Conservation (phyloP, 2,329 filamentous ascomycete species). For the Aotearoamyces nothofagi region DNA sequence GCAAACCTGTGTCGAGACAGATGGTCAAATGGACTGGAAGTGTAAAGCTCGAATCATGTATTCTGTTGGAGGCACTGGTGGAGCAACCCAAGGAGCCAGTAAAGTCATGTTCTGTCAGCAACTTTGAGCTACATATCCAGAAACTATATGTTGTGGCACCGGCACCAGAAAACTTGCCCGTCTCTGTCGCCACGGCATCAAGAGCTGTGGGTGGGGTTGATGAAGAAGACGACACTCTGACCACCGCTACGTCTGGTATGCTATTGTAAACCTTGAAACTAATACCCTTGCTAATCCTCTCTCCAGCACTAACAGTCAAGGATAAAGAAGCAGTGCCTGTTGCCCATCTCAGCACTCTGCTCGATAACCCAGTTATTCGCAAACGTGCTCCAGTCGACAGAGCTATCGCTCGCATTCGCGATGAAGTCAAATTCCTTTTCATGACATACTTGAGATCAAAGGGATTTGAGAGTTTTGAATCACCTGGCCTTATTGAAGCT, state of each 20-base stretch:
- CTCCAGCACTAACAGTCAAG: slow-evolving; percentile 16
- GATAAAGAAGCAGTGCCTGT: slow-evolving; percentile 39
- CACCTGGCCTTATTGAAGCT: slow-evolving; percentile 77
- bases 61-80: slow-evolving; percentile 67
- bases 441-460: slow-evolving; percentile 61
- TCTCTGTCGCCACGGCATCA: slow-evolving; percentile 40
- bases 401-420: slow-evolving; percentile 47
- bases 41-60: slow-evolving; percentile 66
- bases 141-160: slow-evolving; percentile 68
- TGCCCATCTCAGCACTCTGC: slow-evolving; percentile 68
- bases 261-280: no score
- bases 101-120: slow-evolving; percentile 68
- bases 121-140: slow-evolving; percentile 75
- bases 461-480: slow-evolving; percentile 73
- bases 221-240: slow-evolving; percentile 34
- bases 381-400: slow-evolving; percentile 84
- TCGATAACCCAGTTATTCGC: slow-evolving; percentile 88
- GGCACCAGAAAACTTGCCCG: slow-evolving; percentile 38
- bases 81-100: slow-evolving; percentile 75
- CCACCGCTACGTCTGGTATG: slow-evolving; percentile 15
- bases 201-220: slow-evolving; percentile 40
- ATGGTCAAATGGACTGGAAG: slow-evolving; percentile 88
- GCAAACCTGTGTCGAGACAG: slow-evolving; percentile 52
- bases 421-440: slow-evolving; percentile 41
- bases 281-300: slow-evolving; percentile 27